Percentiles rank a stretch among this genome's conserved stretches.
phyloP scores from a whole-genome alignment of 371 early-diverging fungal species.

The Thermomucor indicae-seudaticae region DNA sequence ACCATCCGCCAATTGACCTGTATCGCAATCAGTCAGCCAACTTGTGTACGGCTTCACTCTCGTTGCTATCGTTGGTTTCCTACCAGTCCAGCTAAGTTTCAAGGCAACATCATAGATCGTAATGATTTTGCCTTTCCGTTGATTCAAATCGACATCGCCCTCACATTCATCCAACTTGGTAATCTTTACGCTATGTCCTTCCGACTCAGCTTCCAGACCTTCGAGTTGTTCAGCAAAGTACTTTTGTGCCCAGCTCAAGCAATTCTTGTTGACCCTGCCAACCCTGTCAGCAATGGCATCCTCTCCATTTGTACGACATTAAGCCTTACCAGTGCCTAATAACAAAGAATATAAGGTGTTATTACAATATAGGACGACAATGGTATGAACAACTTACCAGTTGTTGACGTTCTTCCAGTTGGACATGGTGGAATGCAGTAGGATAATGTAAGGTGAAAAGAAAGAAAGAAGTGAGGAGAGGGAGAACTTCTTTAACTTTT shows the following conservation, averaged over 20 bases:
- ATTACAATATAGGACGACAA: background rate
- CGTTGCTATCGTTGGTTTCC: background rate
- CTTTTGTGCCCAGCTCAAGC: slow-evolving; percentile 80
- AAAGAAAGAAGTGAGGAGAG: slow-evolving; percentile 1
- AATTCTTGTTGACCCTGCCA: slow-evolving; percentile 90
- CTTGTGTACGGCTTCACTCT: background rate
- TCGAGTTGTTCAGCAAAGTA: slow-evolving; percentile 63
- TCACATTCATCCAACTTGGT: slow-evolving; percentile 55
- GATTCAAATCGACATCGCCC: slow-evolving; percentile 89
- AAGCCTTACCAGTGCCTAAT: slow-evolving; percentile 38
- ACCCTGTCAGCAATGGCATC: too few species aligned
- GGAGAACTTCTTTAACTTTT: too few species aligned
- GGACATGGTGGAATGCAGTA: slow-evolving; percentile 22
- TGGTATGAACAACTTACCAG: slow-evolving; percentile 42
- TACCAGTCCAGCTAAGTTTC: slow-evolving; percentile 29
- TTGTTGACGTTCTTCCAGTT: slow-evolving; percentile 85
- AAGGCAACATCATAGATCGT: slow-evolving; percentile 82
- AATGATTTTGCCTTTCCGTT: slow-evolving; percentile 89
- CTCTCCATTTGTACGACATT: background rate
- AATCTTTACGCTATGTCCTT: slow-evolving; percentile 53
- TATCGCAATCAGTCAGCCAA: too few species aligned
- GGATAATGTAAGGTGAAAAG: background rate
- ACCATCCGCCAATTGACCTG: slow-evolving; percentile 48
- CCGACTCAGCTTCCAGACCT: slow-evolving; percentile 30
- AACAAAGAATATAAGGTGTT: background rate